phyloP scores from a whole-genome alignment of 495 filamentous ascomycete species.

The Immersiella caudata region DNA sequence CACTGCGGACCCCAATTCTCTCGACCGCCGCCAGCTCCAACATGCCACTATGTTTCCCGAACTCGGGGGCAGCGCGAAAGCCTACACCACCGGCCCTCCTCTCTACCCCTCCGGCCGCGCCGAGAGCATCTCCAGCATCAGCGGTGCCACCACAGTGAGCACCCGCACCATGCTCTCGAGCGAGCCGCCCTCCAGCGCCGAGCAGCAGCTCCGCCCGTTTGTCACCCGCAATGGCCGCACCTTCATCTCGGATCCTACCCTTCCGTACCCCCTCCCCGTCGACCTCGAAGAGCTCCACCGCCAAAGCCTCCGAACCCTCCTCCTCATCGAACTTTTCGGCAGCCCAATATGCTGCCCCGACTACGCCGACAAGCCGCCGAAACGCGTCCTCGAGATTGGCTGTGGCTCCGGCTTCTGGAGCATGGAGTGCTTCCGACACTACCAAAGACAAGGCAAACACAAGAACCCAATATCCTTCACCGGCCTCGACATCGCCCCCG shows the following conservation, averaged over 20 bases:
- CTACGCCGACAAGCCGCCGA: conserved; percentile 65
- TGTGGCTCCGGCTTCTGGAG: conserved; percentile 93
- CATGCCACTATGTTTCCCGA: conserved; percentile 45
- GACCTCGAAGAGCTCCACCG: conserved; percentile 87
- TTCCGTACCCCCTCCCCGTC: conserved; percentile 82
- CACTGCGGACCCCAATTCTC: conserved; percentile 22
- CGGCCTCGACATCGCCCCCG: conserved; percentile 79
- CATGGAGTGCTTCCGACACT: conserved; percentile 77
- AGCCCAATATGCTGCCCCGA: conserved; percentile 74
- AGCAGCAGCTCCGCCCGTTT: conserved; percentile 61
- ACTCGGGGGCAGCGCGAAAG: conserved; percentile 29
- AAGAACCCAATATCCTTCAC: conserved; percentile 69
- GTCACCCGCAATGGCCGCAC: conserved; percentile 74
- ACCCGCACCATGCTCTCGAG: conserved; percentile 41
- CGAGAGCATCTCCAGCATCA: conserved; percentile 46
- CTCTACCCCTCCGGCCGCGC: conserved; percentile 31
- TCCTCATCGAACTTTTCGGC: conserved; percentile 79
- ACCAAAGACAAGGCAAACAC: conserved; percentile 60
- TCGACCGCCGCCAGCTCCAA: conserved; percentile 35
- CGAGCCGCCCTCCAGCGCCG: conserved; percentile 35
- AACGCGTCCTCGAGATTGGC: conserved; percentile 79
- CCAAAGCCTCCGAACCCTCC: conserved; percentile 80
- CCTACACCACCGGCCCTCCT: conserved; percentile 18
- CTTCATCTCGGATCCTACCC: conserved; percentile 74
- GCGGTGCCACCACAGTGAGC: conserved; percentile 39